Evolutionary conservation across 805 yeast genomes (phyloP), one percentile per base, ranked within the genome.

Genomic region (Teunomyces lycoperdinae): DNA sequence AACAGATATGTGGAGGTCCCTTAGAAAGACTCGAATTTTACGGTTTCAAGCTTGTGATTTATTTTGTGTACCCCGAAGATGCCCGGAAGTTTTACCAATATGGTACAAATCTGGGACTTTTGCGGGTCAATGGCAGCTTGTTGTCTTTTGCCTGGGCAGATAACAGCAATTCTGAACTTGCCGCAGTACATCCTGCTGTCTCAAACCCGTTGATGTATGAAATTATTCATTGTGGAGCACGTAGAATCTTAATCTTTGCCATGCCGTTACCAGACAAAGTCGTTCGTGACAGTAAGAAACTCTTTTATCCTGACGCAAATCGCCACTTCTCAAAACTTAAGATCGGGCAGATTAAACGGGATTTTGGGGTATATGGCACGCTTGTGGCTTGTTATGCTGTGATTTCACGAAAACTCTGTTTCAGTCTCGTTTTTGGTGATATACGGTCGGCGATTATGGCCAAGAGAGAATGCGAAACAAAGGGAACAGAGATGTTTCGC

Each of bases 1-100:
- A 80, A 0, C 85, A 80, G 45, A 67, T 85, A 0, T 69, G 74
- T 53, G 91, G 94, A 1, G 95, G 95, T 0, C 87, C 89, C 0
- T 63, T 87, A 43, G 88, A 84, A 51, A 74, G 72, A 44, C 55
- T 84, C 4, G 67, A 62, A 10, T 55, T 70, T 27, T 59, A 55
- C 38, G 59, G 55, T 3, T 53, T 61, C 8, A 34, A 41, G 5
- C 43, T 82, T 9, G 81, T 79, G 50, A 49, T 86, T 2, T 68
- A 76, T 57, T 87, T 84, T 57, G 56, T 79, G 27, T 72, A 62
- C n/a, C 68, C 76, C 2, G 74, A 73, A 28, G 78, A 77, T 60
- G 91, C 94, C 0, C 53, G 55, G 7, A 65, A 63, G 1, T 87
- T 87, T 63, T 71, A 72, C 64, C 64, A 65, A 13, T 84, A 71